phyloP scores from a whole-genome alignment of 2,329 filamentous ascomycete genomes.

The Calonectria honghensis region DNA sequence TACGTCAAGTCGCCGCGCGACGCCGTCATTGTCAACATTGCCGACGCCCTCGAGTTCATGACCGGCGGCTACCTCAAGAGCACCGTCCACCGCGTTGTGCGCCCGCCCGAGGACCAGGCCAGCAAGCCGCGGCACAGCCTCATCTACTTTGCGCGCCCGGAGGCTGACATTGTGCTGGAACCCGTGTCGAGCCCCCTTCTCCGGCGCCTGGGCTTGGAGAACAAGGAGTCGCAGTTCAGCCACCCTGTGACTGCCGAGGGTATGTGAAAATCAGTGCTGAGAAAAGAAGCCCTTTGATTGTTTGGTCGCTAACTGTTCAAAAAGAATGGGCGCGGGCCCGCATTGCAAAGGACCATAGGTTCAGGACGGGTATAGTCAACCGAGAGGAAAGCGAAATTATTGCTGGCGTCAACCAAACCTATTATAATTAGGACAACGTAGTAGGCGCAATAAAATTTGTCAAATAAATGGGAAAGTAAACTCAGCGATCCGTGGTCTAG shows the following conservation, averaged over 20 bases:
- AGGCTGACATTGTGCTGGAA: slow-evolving; percentile 50
- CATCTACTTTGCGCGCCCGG: slow-evolving; percentile 63
- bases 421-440: slow-evolving; percentile 17
- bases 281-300: neutral
- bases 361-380: slow-evolving; percentile 32
- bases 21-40: slow-evolving; percentile 72
- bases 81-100: slow-evolving; percentile 66
- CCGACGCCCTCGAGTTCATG: slow-evolving; percentile 69
- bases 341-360: slow-evolving; percentile 36
- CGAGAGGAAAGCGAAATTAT: slow-evolving; percentile 34
- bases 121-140: slow-evolving; percentile 67
- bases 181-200: slow-evolving; percentile 29
- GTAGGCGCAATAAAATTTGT: neutral
- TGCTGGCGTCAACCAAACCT: slow-evolving; percentile 27
- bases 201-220: slow-evolving; percentile 23
- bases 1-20: slow-evolving; percentile 68
- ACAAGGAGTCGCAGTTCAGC: slow-evolving; percentile 23
- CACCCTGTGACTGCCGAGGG: slow-evolving; percentile 30
- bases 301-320: neutral
- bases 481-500: neutral
- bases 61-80: slow-evolving; percentile 67
- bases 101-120: slow-evolving; percentile 65
- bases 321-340: slow-evolving; percentile 37
- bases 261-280: neutral
- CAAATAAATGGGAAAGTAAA: neutral